Evolutionary conservation across 371 early-diverging fungal genomes (phyloP).

Genomic region (Cokeromyces recurvatus): DNA sequence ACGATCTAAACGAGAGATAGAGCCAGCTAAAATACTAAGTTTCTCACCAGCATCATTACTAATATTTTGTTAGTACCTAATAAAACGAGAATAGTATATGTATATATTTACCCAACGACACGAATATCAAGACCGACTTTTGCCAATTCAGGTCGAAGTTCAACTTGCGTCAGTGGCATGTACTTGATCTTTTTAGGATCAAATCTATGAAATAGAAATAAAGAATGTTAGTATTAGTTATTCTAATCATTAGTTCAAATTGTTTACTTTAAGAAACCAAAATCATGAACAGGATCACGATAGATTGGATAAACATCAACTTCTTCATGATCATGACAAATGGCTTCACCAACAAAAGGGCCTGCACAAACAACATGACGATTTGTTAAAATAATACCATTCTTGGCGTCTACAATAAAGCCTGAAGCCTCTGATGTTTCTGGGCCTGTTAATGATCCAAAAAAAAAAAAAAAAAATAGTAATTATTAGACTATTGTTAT

Average conservation of each 20-base stretch:
- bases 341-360: conserved; percentile 85
- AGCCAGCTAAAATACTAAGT: conserved; percentile 82
- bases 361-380: conserved; percentile 91
- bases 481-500: too few relatives aligned
- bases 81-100: not conserved
- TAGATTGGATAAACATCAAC: conserved; percentile 84
- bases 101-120: conserved; percentile 68
- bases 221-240: not conserved
- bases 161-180: conserved; percentile 76
- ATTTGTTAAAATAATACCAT: conserved; percentile 89
- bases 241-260: too few relatives aligned
- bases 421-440: conserved; percentile 76
- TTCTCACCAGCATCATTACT: conserved; percentile 93
- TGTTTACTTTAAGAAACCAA: conserved; percentile 52
- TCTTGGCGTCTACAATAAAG: conserved; percentile 87
- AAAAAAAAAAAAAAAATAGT: too few relatives aligned
- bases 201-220: conserved; percentile 38
- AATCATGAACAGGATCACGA: conserved; percentile 78
- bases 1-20: conserved; percentile 85
- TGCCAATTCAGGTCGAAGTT: conserved; percentile 76
- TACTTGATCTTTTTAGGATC: conserved; percentile 74
- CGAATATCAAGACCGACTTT: conserved; percentile 89
- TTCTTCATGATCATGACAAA: conserved; percentile 91
- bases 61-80: not conserved
- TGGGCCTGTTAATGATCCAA: conserved; percentile 20